Conservation (phyloP, 2,329 filamentous ascomycete genomes). For the Colletotrichum trifolii region DNA sequence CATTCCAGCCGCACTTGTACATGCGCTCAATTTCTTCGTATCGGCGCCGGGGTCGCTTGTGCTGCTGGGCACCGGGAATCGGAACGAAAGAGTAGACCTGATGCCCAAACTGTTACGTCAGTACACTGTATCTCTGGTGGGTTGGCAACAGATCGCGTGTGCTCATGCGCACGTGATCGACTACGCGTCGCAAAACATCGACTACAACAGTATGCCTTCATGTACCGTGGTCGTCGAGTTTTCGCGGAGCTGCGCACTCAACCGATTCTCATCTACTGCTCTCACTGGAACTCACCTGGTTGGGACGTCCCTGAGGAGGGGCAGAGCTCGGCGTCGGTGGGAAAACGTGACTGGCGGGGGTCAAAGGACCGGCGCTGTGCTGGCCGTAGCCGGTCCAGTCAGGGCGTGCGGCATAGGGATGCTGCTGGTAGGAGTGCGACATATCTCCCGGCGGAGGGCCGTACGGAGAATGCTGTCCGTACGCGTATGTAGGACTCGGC, state of each 20-base stretch:
- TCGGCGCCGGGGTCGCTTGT: conserved; percentile 91
- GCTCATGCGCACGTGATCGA: conserved; percentile 11
- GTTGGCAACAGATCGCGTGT: neutral
- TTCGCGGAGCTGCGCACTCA: neutral
- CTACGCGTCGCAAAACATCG: neutral
- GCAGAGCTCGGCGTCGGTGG: conserved; percentile 66
- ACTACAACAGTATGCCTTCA: neutral
- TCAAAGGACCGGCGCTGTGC: conserved; percentile 60
- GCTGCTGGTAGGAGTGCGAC: conserved; percentile 79
- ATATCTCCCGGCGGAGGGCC: conserved; percentile 85
- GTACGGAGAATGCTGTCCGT: conserved; percentile 88
- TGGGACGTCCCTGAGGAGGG: conserved; percentile 64
- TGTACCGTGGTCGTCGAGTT: no score
- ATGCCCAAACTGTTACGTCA: conserved; percentile 38
- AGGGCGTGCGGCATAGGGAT: conserved; percentile 76
- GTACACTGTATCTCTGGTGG: conserved; percentile 21
- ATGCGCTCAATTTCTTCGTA: conserved; percentile 99
- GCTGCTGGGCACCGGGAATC: conserved; percentile 95
- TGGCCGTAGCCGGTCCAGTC: conserved; percentile 79
- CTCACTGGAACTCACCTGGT: conserved; percentile 64
- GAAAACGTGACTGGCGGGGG: conserved; percentile 65
- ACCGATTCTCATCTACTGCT: neutral
- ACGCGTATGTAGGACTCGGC: conserved; percentile 90
- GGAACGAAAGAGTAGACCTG: conserved; percentile 98
- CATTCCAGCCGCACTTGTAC: conserved; percentile 99